These are phyloP conservation scores for Trichoderma atroviride DNA, from an alignment of 2,329 filamentous ascomycete genomes.

Conservation along the genomic window DNA sequence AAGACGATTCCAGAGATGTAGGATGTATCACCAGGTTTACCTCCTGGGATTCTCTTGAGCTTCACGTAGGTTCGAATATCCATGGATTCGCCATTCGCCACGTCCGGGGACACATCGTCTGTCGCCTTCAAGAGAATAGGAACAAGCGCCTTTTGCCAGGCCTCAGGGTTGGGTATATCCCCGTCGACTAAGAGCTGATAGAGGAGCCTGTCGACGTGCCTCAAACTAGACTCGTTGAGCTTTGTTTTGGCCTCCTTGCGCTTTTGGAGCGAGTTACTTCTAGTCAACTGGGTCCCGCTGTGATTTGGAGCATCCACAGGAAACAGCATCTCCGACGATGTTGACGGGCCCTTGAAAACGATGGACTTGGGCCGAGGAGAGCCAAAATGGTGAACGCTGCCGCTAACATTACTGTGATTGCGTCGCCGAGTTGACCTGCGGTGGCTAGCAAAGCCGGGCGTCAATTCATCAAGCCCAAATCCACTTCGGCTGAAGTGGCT, in stretches of 20 bases:
- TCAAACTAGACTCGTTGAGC: slow-evolving; percentile 81
- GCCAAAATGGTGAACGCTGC: slow-evolving; percentile 65
- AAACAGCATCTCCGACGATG: slow-evolving; percentile 55
- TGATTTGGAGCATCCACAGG: slow-evolving; percentile 50
- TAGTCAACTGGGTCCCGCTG: slow-evolving; percentile 58
- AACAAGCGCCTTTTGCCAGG: slow-evolving; percentile 88
- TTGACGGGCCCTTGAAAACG: slow-evolving; percentile 58
- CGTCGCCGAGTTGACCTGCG: slow-evolving; percentile 69
- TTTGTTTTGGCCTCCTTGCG: slow-evolving; percentile 74
- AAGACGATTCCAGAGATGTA: slow-evolving; percentile 98
- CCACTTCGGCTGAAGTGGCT: slow-evolving; percentile 68
- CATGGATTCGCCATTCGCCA: slow-evolving; percentile 89
- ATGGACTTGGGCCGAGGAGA: slow-evolving; percentile 69
- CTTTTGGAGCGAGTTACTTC: slow-evolving; percentile 82
- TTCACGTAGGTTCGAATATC: slow-evolving; percentile 98
- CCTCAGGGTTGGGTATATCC: slow-evolving; percentile 68
- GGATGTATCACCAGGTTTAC: slow-evolving; percentile 85
- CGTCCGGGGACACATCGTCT: slow-evolving; percentile 91
- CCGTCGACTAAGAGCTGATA: slow-evolving; percentile 80
- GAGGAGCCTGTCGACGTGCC: slow-evolving; percentile 84
- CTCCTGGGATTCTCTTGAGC: slow-evolving; percentile 92
- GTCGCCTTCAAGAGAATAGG: slow-evolving; percentile 90
- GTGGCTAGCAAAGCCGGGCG: slow-evolving; percentile 60
- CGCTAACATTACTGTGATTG: slow-evolving; percentile 83
- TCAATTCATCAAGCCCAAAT: slow-evolving; percentile 61